Conservation (phyloP, 345 rosid genomes). For the Lepidium aucheri region DNA sequence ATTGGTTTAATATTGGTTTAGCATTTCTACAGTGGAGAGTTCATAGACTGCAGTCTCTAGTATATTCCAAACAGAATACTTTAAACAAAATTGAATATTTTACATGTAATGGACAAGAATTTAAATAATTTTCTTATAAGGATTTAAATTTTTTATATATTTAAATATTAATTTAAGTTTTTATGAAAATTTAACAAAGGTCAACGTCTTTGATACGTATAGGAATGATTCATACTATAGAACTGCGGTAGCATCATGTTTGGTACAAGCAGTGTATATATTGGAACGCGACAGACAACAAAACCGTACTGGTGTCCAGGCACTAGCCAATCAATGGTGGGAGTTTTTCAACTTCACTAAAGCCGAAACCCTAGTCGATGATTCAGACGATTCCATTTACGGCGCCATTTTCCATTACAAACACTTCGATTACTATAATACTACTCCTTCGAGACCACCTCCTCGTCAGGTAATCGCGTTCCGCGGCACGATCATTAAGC, state of each 20-base stretch:
- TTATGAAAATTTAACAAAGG: not conserved
- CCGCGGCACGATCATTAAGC: slow-evolving; percentile 40
- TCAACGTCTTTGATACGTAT: slow-evolving; percentile 11
- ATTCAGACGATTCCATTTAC: slow-evolving; percentile 36
- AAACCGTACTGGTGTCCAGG: slow-evolving; percentile 33
- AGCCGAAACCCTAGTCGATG: slow-evolving; percentile 26
- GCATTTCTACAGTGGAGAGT: no score
- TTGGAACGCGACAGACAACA: slow-evolving; percentile 47
- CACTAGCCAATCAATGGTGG: slow-evolving; percentile 60
- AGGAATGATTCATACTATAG: slow-evolving; percentile 43
- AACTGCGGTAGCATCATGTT: slow-evolving; percentile 48
- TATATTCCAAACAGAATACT: no score
- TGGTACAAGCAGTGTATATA: slow-evolving; percentile 51
- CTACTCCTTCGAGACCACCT: not conserved
- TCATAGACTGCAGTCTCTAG: no score
- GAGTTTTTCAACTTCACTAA: slow-evolving; percentile 33
- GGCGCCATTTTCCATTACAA: slow-evolving; percentile 34
- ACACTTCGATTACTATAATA: not conserved
- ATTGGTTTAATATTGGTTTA: no score
- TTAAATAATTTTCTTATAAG: no score
- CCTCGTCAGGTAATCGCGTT: slow-evolving; percentile 47
- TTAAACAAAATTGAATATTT: no score
- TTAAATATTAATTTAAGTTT: no score
- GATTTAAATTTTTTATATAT: no score
- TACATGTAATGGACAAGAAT: no score